A percentile compares a stretch with the other conserved stretches of the same genome.
Evolutionary conservation across 2,329 filamentous ascomycete species (phyloP).

Genomic region (Macrophomina pseudophaseolina): DNA sequence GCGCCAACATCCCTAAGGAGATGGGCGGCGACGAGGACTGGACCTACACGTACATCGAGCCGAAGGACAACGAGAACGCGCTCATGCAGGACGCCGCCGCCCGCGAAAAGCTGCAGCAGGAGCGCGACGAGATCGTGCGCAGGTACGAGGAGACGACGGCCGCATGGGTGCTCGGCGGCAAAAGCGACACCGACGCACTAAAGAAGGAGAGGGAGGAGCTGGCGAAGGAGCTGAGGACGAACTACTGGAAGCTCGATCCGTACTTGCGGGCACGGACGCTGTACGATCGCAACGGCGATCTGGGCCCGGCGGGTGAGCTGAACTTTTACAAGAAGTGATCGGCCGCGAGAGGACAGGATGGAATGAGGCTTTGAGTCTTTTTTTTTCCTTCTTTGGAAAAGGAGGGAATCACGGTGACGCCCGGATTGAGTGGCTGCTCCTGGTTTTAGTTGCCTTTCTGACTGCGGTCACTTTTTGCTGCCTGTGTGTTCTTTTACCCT

Average conservation of each 20-base stretch:
- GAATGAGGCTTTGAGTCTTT: background rate
- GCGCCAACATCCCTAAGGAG: slow-evolving; percentile 75
- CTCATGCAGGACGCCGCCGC: slow-evolving; percentile 68
- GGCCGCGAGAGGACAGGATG: too few relatives aligned
- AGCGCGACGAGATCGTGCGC: slow-evolving; percentile 68
- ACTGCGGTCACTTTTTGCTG: background rate
- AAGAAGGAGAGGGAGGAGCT: slow-evolving; percentile 65
- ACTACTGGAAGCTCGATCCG: slow-evolving; percentile 90
- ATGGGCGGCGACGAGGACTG: slow-evolving; percentile 86
- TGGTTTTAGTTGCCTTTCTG: background rate
- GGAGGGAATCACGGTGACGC: background rate
- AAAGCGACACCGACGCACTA: slow-evolving; percentile 45
- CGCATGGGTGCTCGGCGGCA: slow-evolving; percentile 68
- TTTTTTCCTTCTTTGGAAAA: background rate
- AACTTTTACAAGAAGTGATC: slow-evolving; percentile 67
- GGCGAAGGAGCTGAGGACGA: slow-evolving; percentile 67
- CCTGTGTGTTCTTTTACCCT: background rate
- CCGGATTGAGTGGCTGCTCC: too few relatives aligned
- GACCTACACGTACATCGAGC: slow-evolving; percentile 82
- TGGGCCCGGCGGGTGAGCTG: slow-evolving; percentile 70
- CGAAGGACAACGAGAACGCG: slow-evolving; percentile 75
- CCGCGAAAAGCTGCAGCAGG: slow-evolving; percentile 66
- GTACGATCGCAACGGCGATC: slow-evolving; percentile 80
- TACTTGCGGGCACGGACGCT: slow-evolving; percentile 81
- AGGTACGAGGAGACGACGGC: slow-evolving; percentile 77